phyloP scores from a whole-genome alignment of 306 rosid species.

The Inga laurina region DNA sequence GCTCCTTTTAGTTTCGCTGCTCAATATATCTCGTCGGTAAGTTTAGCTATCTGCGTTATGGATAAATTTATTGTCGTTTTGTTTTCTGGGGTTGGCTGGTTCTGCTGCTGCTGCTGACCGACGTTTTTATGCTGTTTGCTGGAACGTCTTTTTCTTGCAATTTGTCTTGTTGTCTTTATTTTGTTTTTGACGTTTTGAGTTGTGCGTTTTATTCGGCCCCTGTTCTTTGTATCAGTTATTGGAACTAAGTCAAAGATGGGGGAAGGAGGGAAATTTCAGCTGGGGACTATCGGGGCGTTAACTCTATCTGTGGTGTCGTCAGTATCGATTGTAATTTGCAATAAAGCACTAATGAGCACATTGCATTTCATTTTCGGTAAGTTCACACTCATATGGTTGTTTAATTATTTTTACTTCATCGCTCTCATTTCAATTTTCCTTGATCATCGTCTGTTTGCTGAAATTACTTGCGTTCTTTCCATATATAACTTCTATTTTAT shows the following conservation, averaged over 20 bases:
- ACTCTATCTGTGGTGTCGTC: conserved; percentile 82
- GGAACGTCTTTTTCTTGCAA: not conserved
- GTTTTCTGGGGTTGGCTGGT: conserved; percentile 23
- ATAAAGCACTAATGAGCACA: conserved; percentile 77
- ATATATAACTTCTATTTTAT: not conserved
- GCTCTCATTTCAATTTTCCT: not conserved
- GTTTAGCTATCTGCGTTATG: conserved; percentile 8
- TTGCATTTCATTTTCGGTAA: conserved; percentile 76
- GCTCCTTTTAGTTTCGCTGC: conserved; percentile 2
- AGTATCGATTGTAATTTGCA: conserved; percentile 85
- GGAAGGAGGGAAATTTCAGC: conserved; percentile 67
- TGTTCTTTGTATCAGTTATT: not conserved
- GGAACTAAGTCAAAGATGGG: conserved; percentile 54
- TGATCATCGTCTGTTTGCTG: not conserved
- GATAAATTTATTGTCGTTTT: not conserved
- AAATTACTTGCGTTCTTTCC: not conserved
- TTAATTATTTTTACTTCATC: not conserved
- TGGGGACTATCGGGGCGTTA: conserved; percentile 84
- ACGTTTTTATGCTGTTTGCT: not conserved
- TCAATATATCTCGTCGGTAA: conserved; percentile 24
- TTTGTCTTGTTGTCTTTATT: not conserved
- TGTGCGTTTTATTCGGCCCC: conserved; percentile 2
- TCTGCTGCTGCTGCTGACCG: not conserved
- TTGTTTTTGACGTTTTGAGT: not conserved
- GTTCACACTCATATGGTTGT: conserved; percentile 23